Percentiles rank a stretch among this genome's conserved stretches.
These are phyloP conservation scores for Entoloma clypeatum DNA, from an alignment of 1,284 basidiomycete species.

Conservation along the genomic window DNA sequence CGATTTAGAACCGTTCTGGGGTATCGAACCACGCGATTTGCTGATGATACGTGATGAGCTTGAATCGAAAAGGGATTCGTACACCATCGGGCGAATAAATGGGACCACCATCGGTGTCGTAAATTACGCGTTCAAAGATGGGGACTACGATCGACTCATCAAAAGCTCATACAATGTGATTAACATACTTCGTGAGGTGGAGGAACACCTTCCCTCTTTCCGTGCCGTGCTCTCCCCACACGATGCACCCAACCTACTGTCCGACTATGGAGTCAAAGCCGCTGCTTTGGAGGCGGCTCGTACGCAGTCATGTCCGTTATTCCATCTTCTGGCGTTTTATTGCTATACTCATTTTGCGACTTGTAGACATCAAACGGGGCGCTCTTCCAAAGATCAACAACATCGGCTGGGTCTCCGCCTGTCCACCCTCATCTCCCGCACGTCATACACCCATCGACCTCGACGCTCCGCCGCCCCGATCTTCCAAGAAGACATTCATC, in stretches of 20 bases:
- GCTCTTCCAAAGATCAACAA: conserved; percentile 27
- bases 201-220: conserved; percentile 36
- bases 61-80: conserved; percentile 35
- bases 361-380: conserved; percentile 28
- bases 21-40: conserved; percentile 43
- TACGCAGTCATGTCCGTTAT: conserved; percentile 32
- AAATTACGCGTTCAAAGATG: conserved; percentile 29
- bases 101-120: conserved; percentile 27
- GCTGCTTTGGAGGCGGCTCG: conserved; percentile 37
- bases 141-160: conserved; percentile 28
- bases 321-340: neutral
- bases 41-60: conserved; percentile 34
- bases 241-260: conserved; percentile 41
- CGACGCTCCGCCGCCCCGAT: conserved; percentile 19
- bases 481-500: conserved; percentile 46
- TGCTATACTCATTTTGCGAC: conserved; percentile 1
- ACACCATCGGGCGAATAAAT: conserved; percentile 34
- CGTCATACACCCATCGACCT: conserved; percentile 33
- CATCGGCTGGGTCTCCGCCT: conserved; percentile 39
- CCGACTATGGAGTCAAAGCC: conserved; percentile 38
- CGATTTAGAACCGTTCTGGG: conserved; percentile 52
- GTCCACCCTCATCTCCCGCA: conserved; percentile 36
- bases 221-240: conserved; percentile 42
- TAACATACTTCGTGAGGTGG: conserved; percentile 31
- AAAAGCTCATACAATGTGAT: conserved; percentile 27